Conservation (phyloP, 768 basidiomycete species). For the Trametes coccinea region DNA sequence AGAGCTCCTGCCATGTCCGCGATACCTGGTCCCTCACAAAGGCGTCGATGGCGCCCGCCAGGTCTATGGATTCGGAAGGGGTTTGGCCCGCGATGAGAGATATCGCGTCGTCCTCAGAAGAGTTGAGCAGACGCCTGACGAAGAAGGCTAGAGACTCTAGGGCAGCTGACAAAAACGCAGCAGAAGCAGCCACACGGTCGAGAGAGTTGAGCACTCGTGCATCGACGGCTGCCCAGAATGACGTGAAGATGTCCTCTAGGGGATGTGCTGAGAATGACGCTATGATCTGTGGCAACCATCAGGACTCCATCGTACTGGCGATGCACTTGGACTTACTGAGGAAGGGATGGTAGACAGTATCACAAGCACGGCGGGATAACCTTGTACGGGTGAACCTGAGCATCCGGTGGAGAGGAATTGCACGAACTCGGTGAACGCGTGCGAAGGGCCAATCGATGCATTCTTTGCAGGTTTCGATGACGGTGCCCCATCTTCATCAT, state of each 20-base stretch:
- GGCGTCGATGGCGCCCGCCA: conserved; percentile 10
- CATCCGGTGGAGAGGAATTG: conserved; percentile 79
- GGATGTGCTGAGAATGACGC: conserved; percentile 26
- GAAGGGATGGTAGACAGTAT: conserved; percentile 80
- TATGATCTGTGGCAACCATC: conserved; percentile 33
- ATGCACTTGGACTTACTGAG: conserved; percentile 44
- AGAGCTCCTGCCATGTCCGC: conserved; percentile 51
- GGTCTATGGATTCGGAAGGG: not conserved
- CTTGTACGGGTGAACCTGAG: conserved; percentile 72
- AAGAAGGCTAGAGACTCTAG: conserved; percentile 72
- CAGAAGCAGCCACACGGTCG: conserved; percentile 50
- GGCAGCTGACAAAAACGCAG: conserved; percentile 67
- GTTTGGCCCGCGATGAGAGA: conserved; percentile 4
- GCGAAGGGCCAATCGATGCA: conserved; percentile 29
- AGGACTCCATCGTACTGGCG: conserved; percentile 8
- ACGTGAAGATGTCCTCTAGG: conserved; percentile 58
- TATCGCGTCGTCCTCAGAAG: conserved; percentile 17
- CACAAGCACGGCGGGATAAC: conserved; percentile 81
- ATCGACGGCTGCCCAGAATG: conserved; percentile 84
- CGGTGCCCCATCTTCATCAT: conserved; percentile 33
- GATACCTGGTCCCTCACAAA: conserved; percentile 49
- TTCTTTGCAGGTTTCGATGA: conserved; percentile 4
- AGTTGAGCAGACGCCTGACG: conserved; percentile 41
- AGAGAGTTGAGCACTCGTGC: conserved; percentile 62
- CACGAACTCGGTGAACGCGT: conserved; percentile 71